Evolutionary conservation across 2,329 filamentous ascomycete genomes (phyloP).

Genomic region (Macrophomina tecta): DNA sequence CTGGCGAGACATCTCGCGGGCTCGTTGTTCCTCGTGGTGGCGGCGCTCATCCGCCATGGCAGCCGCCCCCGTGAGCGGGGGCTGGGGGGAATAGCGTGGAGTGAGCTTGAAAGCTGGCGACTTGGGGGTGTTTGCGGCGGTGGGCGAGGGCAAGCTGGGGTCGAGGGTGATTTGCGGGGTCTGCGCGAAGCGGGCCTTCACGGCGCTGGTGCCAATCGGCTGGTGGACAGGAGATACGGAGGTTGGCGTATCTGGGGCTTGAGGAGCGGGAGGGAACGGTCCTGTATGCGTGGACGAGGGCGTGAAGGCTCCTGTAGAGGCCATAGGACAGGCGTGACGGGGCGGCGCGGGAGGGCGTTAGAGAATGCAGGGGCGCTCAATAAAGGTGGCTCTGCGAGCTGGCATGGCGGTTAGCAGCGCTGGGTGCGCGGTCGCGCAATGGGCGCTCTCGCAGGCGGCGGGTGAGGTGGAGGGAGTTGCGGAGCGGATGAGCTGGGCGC

Average conservation of each 20-base stretch:
- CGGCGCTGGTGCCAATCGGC: constrained; percentile 32
- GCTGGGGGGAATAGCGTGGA: constrained; percentile 47
- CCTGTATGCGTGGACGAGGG: constrained; percentile 50
- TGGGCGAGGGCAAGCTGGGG: constrained; percentile 30
- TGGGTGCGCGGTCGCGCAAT: constrained; percentile 5
- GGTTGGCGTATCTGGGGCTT: constrained; percentile 47
- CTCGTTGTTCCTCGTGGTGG: constrained; percentile 46
- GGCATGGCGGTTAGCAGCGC: constrained; percentile 17
- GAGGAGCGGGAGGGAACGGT: constrained; percentile 40
- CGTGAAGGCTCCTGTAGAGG: constrained; percentile 42
- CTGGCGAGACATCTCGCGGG: constrained; percentile 42
- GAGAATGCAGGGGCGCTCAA: constrained; percentile 12
- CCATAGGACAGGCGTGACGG: constrained; percentile 43
- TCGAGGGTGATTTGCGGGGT: constrained; percentile 31
- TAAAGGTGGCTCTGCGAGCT: background rate
- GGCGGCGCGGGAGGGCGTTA: constrained; percentile 2
- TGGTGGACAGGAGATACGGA: constrained; percentile 39
- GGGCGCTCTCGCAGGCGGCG: background rate
- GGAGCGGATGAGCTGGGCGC: constrained; percentile 16
- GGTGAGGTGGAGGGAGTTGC: constrained; percentile 21
- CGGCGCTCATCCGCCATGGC: constrained; percentile 57
- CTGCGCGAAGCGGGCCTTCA: constrained; percentile 29
- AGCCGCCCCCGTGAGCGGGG: constrained; percentile 54
- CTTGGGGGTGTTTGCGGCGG: constrained; percentile 49
- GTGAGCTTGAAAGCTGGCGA: constrained; percentile 45